phyloP scores from a whole-genome alignment of 345 rosid genomes.

The Eucalyptus microcorys region DNA sequence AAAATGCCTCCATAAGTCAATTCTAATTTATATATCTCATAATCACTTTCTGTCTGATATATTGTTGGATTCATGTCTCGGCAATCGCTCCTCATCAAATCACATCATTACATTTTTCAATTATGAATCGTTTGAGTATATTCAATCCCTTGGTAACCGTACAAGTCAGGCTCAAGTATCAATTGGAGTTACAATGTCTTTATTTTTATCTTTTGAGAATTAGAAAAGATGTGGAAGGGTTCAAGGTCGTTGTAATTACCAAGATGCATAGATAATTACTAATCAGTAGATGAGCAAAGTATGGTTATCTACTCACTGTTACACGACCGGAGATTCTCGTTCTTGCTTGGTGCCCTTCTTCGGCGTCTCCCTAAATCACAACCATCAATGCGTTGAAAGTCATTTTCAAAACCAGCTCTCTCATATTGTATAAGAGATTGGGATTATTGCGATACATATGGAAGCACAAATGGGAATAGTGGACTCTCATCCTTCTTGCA shows the following conservation, averaged over 20 bases:
- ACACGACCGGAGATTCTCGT: neutral
- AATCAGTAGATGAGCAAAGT: neutral
- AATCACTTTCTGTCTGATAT: too few species aligned
- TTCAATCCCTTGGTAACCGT: neutral
- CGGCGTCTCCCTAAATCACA: neutral
- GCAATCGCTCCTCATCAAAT: rapidly evolving
- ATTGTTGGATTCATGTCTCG: too few species aligned
- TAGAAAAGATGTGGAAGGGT: neutral
- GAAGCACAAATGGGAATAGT: neutral
- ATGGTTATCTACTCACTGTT: neutral
- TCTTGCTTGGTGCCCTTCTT: neutral
- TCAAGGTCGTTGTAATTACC: neutral
- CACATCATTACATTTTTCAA: neutral
- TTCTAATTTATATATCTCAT: too few species aligned
- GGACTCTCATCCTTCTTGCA: neutral
- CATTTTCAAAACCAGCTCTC: neutral
- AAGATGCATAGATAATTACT: neutral
- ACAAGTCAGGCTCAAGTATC: neutral
- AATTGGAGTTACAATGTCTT: neutral
- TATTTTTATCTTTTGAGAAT: neutral
- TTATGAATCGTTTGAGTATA: too few species aligned
- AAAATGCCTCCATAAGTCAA: rapidly evolving
- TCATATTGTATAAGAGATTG: neutral
- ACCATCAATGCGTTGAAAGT: neutral
- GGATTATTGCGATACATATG: neutral